A percentile compares a stretch with the other conserved stretches of the same genome.
phyloP scores from a whole-genome alignment of 108 stramenopile species.

The Phaeodactylum tricornutum region DNA sequence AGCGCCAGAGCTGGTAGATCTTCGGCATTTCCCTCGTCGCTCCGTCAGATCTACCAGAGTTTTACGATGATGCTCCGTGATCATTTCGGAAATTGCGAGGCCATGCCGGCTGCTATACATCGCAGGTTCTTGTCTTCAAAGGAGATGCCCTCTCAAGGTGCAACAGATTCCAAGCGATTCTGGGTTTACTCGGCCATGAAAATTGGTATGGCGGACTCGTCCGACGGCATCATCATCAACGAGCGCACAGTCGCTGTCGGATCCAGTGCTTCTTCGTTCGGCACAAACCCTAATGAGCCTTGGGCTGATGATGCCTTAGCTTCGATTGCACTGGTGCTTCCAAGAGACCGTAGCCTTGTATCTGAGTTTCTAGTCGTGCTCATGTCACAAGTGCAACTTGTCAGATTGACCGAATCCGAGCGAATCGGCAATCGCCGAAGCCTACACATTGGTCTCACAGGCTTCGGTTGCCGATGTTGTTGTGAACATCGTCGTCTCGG shows the following conservation, averaged over 20 bases:
- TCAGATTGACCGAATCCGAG: constrained; percentile 15
- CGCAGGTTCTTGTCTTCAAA: constrained; percentile 14
- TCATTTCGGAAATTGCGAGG: constrained; percentile 23
- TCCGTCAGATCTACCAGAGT: constrained; percentile 34
- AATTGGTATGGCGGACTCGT: constrained; percentile 28
- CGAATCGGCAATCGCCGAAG: constrained; percentile 19
- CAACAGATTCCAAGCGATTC: constrained; percentile 28
- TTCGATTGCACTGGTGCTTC: constrained; percentile 8
- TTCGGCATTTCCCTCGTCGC: constrained; percentile 29
- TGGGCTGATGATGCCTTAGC: constrained; percentile 1
- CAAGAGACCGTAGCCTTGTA: constrained; percentile 9
- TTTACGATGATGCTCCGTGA: constrained; percentile 42
- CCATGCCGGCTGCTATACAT: constrained; percentile 11
- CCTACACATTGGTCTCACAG: constrained; percentile 23
- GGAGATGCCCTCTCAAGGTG: constrained; percentile 28
- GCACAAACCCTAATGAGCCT: not conserved
- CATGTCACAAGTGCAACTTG: constrained; percentile 19
- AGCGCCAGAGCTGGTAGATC: constrained; percentile 17
- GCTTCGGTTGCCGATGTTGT: constrained; percentile 30
- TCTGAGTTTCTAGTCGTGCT: constrained; percentile 23
- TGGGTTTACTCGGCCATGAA: constrained; percentile 30
- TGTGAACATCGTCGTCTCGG: constrained; percentile 12
- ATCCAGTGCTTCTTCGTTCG: not conserved
- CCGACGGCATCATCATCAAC: constrained; percentile 12
- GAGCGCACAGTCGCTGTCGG: constrained; percentile 1